Conservation (phyloP, 73 alveolate species). For the Urostyla sp. region DNA sequence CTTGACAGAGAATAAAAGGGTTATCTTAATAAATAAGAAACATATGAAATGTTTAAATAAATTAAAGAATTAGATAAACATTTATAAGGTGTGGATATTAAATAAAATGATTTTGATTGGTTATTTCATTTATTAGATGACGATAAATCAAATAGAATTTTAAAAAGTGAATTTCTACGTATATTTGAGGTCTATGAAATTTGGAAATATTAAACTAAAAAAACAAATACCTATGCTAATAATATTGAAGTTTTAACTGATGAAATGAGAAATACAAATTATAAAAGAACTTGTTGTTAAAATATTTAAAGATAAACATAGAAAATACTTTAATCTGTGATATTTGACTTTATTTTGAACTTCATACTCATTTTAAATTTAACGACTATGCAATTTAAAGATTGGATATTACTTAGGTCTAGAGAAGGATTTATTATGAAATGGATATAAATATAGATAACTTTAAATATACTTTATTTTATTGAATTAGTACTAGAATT, state of each 20-base stretch:
- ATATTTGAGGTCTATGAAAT: conserved; percentile 66
- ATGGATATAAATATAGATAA: no score
- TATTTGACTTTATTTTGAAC: no score
- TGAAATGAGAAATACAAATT: neutral
- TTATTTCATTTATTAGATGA: conserved; percentile 22
- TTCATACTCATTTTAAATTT: no score
- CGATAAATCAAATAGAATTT: conserved; percentile 23
- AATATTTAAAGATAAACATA: no score
- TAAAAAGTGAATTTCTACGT: conserved; percentile 42
- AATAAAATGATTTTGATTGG: conserved; percentile 23
- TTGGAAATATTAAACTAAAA: conserved; percentile 12
- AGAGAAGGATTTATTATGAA: no score
- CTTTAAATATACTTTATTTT: no score
- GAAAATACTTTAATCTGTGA: no score
- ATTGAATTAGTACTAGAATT: no score
- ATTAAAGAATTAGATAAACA: conserved; percentile 20
- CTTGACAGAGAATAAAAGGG: conserved; percentile 60
- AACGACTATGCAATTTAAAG: no score
- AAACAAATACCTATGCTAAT: conserved; percentile 6
- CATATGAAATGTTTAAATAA: conserved; percentile 37
- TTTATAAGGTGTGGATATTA: neutral
- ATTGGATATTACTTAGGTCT: no score
- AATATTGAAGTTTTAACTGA: neutral
- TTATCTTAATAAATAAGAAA: conserved; percentile 39
- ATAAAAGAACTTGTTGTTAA: no score